Evolutionary conservation across 1,139 yeast genomes (phyloP), one percentile per base, ranked within the genome.

Genomic region (Candida anutae): DNA sequence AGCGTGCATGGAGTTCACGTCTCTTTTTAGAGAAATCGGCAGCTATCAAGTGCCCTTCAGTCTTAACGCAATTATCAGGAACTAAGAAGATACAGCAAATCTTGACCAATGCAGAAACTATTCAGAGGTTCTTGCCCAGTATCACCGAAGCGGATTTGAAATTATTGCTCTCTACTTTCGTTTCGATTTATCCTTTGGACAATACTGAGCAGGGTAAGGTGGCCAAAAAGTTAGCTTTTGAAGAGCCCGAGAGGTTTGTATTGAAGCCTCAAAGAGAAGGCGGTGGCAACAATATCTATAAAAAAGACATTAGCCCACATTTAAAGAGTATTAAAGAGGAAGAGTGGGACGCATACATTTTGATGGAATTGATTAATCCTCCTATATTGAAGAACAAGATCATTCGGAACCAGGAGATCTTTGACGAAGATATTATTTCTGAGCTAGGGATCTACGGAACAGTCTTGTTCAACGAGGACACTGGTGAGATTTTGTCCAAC

Each of bases 211-310:
- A 67, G 23, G 96, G 96, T 1, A 43, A 52, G 27, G 34, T 47
- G 23, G 96, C 94, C 4, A 74, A 73, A 35, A 59, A 69, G 34
- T 55, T 84, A 28, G 95, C 94, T 3, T 58, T 79, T 28, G 74
- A 74, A 36, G 39, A 56, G 1, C 90, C 96, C 1, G 71, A 72
- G 33, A 66, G 68, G 20, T 90, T 64, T 51, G 98, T 90, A 1
- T 65, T 90, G 43, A 90, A 90, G 49, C 98, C 98, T 3, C 98
- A 93, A 55, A 74, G 98, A 60, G 98, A 90, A 62, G 98, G 98
- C 21, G 80, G 81, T 14, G 98, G 98, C 14, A 87, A 90, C 54
- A 90, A 90, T 50, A 70, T 90, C 29, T 90, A 90, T 58, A 83
- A 83, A 44, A 72, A 73, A 26, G 80, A 84, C 40, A 90, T 90